Conservation (phyloP, 306 rosid genomes). For the Fagus crenata region DNA sequence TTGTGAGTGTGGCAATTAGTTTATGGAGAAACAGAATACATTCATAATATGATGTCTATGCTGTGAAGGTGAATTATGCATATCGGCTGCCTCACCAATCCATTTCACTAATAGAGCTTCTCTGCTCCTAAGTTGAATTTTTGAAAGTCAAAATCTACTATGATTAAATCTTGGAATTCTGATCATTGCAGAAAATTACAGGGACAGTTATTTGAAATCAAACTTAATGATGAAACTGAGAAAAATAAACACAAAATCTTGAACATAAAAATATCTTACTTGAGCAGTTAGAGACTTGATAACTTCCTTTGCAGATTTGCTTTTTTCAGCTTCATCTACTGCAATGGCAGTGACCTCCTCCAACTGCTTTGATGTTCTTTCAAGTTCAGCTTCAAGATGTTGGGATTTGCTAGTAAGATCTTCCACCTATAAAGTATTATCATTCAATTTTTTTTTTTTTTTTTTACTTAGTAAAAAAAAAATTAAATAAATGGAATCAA, state of each 20-base stretch:
- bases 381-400: constrained; percentile 79
- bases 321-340: constrained; percentile 79
- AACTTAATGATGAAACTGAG: constrained; percentile 15
- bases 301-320: constrained; percentile 90
- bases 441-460: constrained; percentile 13
- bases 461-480: constrained; percentile 2
- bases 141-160: background rate
- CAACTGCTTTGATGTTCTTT: constrained; percentile 66
- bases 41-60: background rate
- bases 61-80: background rate
- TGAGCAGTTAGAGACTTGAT: constrained; percentile 82
- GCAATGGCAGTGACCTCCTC: constrained; percentile 77
- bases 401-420: constrained; percentile 66
- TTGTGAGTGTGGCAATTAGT: background rate
- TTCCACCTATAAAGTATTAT: constrained; percentile 57
- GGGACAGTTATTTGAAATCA: constrained; percentile 20
- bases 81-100: background rate
- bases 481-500: background rate
- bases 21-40: background rate
- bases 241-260: constrained; percentile 14
- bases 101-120: background rate
- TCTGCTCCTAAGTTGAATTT: background rate
- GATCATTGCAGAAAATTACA: background rate
- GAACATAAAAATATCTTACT: constrained; percentile 49
- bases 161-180: background rate